A percentile compares a stretch with the other conserved stretches of the same genome.
phyloP scores from a whole-genome alignment of 352 stramenopile genomes.

The Phytophthora boehmeriae region DNA sequence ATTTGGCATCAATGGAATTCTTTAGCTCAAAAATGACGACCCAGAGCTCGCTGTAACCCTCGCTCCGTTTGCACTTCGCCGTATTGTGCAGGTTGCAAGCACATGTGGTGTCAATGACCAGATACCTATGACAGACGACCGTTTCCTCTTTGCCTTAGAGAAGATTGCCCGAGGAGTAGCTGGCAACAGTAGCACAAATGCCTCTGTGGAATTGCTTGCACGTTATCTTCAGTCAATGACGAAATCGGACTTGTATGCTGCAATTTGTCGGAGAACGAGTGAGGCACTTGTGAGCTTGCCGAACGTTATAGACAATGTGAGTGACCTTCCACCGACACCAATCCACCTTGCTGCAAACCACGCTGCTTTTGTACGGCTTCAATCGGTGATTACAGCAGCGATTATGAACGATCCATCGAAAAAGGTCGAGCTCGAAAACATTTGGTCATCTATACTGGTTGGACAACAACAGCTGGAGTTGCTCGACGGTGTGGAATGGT shows the following conservation, averaged over 20 bases:
- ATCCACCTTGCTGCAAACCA: constrained; percentile 62
- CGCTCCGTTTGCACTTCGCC: constrained; percentile 61
- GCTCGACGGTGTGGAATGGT: constrained; percentile 65
- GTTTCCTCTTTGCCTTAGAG: constrained; percentile 65
- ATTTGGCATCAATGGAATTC: constrained; percentile 60
- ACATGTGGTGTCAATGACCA: constrained; percentile 20
- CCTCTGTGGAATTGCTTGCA: constrained; percentile 44
- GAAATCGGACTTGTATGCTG: constrained; percentile 48
- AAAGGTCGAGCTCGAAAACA: constrained; percentile 29
- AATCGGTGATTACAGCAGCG: constrained; percentile 27
- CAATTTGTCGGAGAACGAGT: constrained; percentile 32
- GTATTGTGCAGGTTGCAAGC: constrained; percentile 53
- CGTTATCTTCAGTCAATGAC: constrained; percentile 64
- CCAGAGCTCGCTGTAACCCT: constrained; percentile 39
- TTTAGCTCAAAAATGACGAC: constrained; percentile 34
- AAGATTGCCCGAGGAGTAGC: constrained; percentile 42
- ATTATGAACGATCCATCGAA: constrained; percentile 9
- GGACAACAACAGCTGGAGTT: constrained; percentile 56
- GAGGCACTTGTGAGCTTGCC: constrained; percentile 14
- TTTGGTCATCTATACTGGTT: constrained; percentile 47
- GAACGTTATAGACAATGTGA: constrained; percentile 25
- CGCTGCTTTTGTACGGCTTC: constrained; percentile 43
- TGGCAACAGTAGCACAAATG: constrained; percentile 9
- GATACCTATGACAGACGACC: constrained; percentile 48
- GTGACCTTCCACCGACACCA: constrained; percentile 34